Evolutionary conservation across 2,329 filamentous ascomycete genomes (phyloP).

Genomic region (Xylogone sp.): DNA sequence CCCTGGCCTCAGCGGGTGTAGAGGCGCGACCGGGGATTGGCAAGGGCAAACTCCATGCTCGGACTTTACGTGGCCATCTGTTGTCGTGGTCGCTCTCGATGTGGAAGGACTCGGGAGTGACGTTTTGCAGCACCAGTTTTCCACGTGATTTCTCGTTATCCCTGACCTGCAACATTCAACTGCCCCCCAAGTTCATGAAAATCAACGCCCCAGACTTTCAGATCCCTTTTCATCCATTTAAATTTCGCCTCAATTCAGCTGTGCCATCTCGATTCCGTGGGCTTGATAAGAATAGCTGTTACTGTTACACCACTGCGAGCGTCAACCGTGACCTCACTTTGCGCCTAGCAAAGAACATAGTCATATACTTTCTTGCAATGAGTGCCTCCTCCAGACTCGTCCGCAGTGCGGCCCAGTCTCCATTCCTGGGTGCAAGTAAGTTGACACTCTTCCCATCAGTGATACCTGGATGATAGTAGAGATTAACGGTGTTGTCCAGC

Average conservation of each 20-base stretch:
- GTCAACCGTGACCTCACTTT: neutral
- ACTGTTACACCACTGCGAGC: neutral
- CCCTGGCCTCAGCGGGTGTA: neutral
- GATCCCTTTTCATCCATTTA: neutral
- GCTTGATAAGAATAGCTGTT: neutral
- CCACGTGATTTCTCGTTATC: neutral
- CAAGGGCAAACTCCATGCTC: neutral
- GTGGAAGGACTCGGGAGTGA: neutral
- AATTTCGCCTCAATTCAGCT: neutral
- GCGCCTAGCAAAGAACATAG: neutral
- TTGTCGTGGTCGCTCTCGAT: neutral
- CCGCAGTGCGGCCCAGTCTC: conserved; percentile 29
- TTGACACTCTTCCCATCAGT: conserved; percentile 3
- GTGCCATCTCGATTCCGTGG: neutral
- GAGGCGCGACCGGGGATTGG: no score
- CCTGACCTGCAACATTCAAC: neutral
- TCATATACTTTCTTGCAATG: conserved; percentile 17
- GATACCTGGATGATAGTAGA: conserved; percentile 4
- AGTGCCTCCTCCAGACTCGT: conserved; percentile 31
- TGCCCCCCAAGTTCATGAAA: neutral
- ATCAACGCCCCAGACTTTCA: neutral
- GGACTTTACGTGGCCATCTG: neutral
- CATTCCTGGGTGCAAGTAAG: conserved; percentile 25
- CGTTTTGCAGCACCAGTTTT: neutral
- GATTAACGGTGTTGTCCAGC: conserved; percentile 14